Percentiles rank a stretch among this genome's conserved stretches.
These are phyloP conservation scores for Cudoniella acicularis DNA, from an alignment of 495 filamentous ascomycete genomes.

Conservation along the genomic window DNA sequence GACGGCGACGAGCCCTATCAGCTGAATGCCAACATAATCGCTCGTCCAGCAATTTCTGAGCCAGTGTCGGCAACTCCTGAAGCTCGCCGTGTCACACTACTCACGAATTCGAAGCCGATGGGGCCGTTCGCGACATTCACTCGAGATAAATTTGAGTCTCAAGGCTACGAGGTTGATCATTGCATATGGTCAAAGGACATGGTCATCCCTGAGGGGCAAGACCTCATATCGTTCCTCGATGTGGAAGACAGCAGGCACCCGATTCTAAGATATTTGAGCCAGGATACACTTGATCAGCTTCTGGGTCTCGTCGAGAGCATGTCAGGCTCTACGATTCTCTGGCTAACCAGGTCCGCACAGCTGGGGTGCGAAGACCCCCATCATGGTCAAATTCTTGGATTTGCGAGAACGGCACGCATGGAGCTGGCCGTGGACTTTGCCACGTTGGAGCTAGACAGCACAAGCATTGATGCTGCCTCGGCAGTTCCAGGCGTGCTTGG, in stretches of 20 bases:
- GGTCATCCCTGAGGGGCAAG: no score
- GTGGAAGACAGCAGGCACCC: no score
- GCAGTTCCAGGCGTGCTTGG: no score
- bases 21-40: constrained; percentile 18
- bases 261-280: no score
- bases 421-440: constrained; percentile 37
- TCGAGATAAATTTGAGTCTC: no score
- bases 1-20: constrained; percentile 17
- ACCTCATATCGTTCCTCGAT: no score
- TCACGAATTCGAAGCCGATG: no score
- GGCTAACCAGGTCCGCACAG: constrained; percentile 39
- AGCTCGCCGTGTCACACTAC: neutral
- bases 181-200: no score
- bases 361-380: constrained; percentile 34
- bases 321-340: constrained; percentile 25
- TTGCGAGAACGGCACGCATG: constrained; percentile 37
- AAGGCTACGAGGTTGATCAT: no score
- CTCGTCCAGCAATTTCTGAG: constrained; percentile 8
- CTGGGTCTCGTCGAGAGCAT: constrained; percentile 11
- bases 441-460: constrained; percentile 37
- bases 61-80: constrained; percentile 29
- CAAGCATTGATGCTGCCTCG: constrained; percentile 14
- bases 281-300: constrained; percentile 19
- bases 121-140: no score
- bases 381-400: constrained; percentile 34